Evolutionary conservation across 208 protist species (phyloP), one percentile per base, ranked within the genome.

Genomic region (Crithidia brevicula): DNA sequence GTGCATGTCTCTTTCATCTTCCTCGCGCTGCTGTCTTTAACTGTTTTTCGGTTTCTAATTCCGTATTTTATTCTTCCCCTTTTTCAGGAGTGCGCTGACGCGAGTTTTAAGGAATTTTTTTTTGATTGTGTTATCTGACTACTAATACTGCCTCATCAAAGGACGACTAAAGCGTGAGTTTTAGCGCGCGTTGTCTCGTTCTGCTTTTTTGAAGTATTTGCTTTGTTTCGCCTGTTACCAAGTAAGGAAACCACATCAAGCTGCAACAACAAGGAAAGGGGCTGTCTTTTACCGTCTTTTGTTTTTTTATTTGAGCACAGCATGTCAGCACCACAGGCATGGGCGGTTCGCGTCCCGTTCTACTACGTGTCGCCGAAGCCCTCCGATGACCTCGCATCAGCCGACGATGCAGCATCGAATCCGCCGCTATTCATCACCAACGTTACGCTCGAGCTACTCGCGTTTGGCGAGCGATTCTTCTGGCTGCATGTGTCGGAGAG

Each of bases 401-500:
- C 10, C 20, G 51, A 27, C 20, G 65, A 23, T 15, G 30, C 31
- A 6, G 25, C 13, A 0, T 6, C 40, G 13, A 7, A 9, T 4
- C 46, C 16, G 20, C 51, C 40, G 0, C 61, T 77, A 6, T 58
- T 87, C 18, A 66, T 93, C 27, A 88, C 72, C 0, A 27, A 79
- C 20, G 76, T 82, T 15, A 79, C 60, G 28, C 46, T 87, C 13
- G 76, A 93, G 33, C 49, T 88, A 20, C 23, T 86, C 4, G 65
- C 72, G 0, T 93, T 90, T 53, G 69, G 27, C 5, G 61, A 43
- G 5, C 82, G 76, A 1, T 86, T 86, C 45, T 84, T 91, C 49
- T 93, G 88, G 88, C 58, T 93, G 9, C 84, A 93, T 61, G 47
- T 93, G 4, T 78, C 84, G 0, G 82, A 90, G 58, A 61, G 66